Percentiles rank a stretch among this genome's conserved stretches.
Conservation (phyloP, 192 early-diverging fungal genomes). For the Pilobolus umbonatus region DNA sequence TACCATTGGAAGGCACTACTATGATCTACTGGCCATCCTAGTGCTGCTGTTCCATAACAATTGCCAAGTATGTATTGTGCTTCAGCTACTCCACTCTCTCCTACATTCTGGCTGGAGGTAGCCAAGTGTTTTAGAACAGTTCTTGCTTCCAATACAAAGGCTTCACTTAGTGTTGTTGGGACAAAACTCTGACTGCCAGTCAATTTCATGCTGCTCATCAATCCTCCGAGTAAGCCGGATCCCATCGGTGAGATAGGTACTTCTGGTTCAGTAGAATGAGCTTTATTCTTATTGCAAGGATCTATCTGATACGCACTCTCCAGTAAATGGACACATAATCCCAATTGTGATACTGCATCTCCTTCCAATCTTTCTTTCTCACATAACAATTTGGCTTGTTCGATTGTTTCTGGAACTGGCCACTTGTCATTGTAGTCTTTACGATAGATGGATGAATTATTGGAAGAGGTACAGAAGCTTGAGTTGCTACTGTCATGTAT, state of each 20-base stretch:
- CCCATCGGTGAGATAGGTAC: background rate
- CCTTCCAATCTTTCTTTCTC: slow-evolving; percentile 2
- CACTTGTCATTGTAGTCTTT: slow-evolving; percentile 3
- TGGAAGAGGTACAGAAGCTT: too few relatives aligned
- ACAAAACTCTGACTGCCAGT: background rate
- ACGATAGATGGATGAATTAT: background rate
- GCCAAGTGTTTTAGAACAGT: slow-evolving; percentile 83
- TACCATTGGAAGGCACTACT: slow-evolving; percentile 87
- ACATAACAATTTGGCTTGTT: background rate
- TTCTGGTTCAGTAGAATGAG: too few relatives aligned
- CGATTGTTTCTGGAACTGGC: slow-evolving; percentile 1
- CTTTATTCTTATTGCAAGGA: background rate
- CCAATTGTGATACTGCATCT: background rate
- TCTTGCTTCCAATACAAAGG: slow-evolving; percentile 70
- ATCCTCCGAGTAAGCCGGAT: background rate
- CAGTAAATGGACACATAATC: slow-evolving; percentile 9
- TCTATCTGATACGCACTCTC: slow-evolving; percentile 2
- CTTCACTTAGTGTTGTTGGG: slow-evolving; percentile 61
- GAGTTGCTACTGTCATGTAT: too few relatives aligned
- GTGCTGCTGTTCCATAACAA: slow-evolving; percentile 78
- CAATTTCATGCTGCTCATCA: background rate
- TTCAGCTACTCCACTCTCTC: slow-evolving; percentile 74
- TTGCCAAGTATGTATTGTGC: slow-evolving; percentile 93
- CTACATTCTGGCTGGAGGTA: slow-evolving; percentile 49
- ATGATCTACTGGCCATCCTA: slow-evolving; percentile 74